Evolutionary conservation across 768 basidiomycete genomes (phyloP), one percentile per base, ranked within the genome.

Genomic region (Lactifluus volemus): DNA sequence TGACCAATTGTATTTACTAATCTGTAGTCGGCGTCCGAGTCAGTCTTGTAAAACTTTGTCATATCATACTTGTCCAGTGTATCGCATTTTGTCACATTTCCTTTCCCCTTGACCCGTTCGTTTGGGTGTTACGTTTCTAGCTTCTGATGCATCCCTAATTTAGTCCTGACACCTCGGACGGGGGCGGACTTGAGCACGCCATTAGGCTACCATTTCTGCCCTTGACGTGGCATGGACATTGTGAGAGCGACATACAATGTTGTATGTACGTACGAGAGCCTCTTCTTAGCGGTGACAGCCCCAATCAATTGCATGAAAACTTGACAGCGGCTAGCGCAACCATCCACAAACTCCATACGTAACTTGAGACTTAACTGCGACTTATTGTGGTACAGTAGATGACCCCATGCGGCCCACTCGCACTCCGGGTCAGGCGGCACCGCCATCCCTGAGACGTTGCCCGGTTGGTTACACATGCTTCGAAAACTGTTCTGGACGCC

Each of bases 1-100:
- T 49, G 60, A 52, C 60, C 49, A 61, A 52, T 19, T 61, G 60
- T 61, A 61, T 61, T 61, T 55, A 61, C 51, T 41, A n/a, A 56
- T 61, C 55, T 61, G 29, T 57, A 56, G 49, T 61, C 36, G 15
- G 19, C 11, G 29, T 61, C 36, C 15, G 11, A 11, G 29, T 57
- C 60, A 53, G 51, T 53, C 55, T 57, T 61, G 60, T 61, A 61
- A 34, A 57, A 52, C 45, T 51, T 25, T 52, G 60, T 52, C 47
- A 61, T 57, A 42, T 61, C 55, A 36, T 34, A 55, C 54, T 57
- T 57, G 42, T 57, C 12, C 30, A 39, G 42, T 57, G 60, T 61
- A 57, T 10, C 55, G 38, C 55, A 57, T 56, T 61, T 55, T 41
- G 50, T 60, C 50, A 57, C 55, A 53, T 51, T 41, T 50, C 21